A percentile compares a stretch with the other conserved stretches of the same genome.
phyloP scores from a whole-genome alignment of 768 basidiomycete genomes.

The Podaxis rugospora region DNA sequence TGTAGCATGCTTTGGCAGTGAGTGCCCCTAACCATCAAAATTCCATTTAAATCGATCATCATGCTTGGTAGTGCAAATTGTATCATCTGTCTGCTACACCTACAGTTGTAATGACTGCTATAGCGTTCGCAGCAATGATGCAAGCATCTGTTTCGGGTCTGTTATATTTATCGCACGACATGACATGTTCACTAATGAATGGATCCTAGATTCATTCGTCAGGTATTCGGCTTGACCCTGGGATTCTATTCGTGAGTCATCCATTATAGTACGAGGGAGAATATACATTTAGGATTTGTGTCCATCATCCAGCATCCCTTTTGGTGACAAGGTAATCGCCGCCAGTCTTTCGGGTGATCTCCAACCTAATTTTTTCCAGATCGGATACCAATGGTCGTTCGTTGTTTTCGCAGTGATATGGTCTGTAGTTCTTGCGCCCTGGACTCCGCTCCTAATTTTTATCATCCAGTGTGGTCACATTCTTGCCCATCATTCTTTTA shows the following conservation, averaged over 20 bases:
- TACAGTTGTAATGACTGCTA: slow-evolving; percentile 38
- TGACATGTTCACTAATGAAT: not conserved
- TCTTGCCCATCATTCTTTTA: slow-evolving; percentile 28
- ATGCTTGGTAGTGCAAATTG: slow-evolving; percentile 26
- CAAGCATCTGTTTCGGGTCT: slow-evolving; percentile 35
- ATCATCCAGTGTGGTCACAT: slow-evolving; percentile 24
- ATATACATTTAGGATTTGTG: not conserved
- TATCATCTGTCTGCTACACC: slow-evolving; percentile 33
- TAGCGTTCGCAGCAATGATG: slow-evolving; percentile 30
- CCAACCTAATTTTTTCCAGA: slow-evolving; percentile 15
- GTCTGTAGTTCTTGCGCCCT: slow-evolving; percentile 15
- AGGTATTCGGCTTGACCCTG: slow-evolving; percentile 31
- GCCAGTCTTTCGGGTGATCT: not conserved
- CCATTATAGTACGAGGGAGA: not conserved
- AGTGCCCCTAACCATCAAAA: not conserved
- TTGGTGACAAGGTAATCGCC: slow-evolving; percentile 26
- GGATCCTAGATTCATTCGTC: slow-evolving; percentile 28
- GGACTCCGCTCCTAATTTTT: not conserved
- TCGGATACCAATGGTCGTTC: slow-evolving; percentile 35
- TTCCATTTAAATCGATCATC: not conserved
- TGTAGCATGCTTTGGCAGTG: slow-evolving; percentile 33
- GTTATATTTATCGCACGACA: slow-evolving; percentile 3
- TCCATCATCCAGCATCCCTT: slow-evolving; percentile 25
- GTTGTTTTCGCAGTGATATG: slow-evolving; percentile 31
- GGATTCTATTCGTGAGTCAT: slow-evolving; percentile 33